phyloP scores from a whole-genome alignment of 2,329 filamentous ascomycete species.

The Chrysoporthe deuterocubensis region DNA sequence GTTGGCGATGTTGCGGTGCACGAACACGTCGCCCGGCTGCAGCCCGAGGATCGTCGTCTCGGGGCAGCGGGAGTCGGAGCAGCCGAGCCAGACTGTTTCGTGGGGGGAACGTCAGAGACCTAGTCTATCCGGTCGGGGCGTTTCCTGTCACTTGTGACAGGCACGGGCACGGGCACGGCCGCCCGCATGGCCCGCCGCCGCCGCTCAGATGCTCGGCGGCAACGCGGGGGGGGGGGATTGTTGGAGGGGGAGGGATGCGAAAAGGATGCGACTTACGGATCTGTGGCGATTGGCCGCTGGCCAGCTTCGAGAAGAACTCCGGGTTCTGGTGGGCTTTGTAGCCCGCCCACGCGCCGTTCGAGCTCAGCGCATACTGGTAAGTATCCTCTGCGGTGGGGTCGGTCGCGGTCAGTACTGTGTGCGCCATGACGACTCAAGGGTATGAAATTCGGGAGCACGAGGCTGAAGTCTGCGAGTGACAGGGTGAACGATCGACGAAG shows the following conservation, averaged over 20 bases:
- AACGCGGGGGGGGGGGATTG: background rate
- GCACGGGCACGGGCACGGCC: background rate
- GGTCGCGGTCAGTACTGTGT: conserved; percentile 1
- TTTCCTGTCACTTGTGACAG: background rate
- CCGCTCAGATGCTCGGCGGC: background rate
- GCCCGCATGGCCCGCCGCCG: background rate
- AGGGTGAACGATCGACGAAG: background rate
- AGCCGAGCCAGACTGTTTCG: conserved; percentile 76
- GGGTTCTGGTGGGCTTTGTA: conserved; percentile 69
- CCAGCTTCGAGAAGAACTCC: conserved; percentile 70
- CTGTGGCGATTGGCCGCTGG: conserved; percentile 67
- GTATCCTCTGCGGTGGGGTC: conserved; percentile 50
- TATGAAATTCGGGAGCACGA: background rate
- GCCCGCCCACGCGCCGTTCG: conserved; percentile 72
- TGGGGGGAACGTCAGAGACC: background rate
- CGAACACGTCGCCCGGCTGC: conserved; percentile 83
- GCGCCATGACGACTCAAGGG: background rate
- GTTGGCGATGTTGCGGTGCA: conserved; percentile 91
- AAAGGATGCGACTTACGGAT: conserved; percentile 54
- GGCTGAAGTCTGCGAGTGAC: background rate
- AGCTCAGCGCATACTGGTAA: conserved; percentile 66
- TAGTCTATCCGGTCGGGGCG: background rate
- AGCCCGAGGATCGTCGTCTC: conserved; percentile 81
- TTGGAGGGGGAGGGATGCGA: background rate
- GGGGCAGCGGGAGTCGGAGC: conserved; percentile 82